Evolutionary conservation across 805 yeast genomes (phyloP).

Genomic region (Ogataea dorogensis): DNA sequence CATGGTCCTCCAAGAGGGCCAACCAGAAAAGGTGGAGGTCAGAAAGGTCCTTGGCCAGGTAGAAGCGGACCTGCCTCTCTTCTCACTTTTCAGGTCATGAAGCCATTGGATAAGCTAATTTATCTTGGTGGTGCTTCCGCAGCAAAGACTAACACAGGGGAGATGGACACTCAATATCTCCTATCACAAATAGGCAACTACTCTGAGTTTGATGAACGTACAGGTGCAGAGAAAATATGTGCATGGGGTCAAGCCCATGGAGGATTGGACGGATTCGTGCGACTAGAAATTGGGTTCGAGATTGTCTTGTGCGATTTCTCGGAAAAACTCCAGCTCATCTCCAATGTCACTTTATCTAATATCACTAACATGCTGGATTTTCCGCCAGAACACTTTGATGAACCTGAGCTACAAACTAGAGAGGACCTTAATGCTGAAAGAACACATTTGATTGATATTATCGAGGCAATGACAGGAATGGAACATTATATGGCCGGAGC

Average conservation of each 20-base stretch:
- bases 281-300: slow-evolving; percentile 63
- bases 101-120: slow-evolving; percentile 48
- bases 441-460: slow-evolving; percentile 25
- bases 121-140: slow-evolving; percentile 69
- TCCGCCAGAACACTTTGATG: slow-evolving; percentile 29
- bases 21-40: slow-evolving; percentile 13
- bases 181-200: slow-evolving; percentile 36
- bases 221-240: slow-evolving; percentile 51
- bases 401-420: not conserved
- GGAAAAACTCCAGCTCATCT: slow-evolving; percentile 46
- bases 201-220: slow-evolving; percentile 39
- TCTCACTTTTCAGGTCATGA: slow-evolving; percentile 46
- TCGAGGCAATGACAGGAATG: slow-evolving; percentile 37
- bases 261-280: slow-evolving; percentile 52
- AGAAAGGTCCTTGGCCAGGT: slow-evolving; percentile 12
- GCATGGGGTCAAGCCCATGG: slow-evolving; percentile 50
- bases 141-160: slow-evolving; percentile 55
- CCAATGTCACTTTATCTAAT: slow-evolving; percentile 41
- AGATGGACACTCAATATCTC: slow-evolving; percentile 57
- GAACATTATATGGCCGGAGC: slow-evolving; percentile 49
- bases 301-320: slow-evolving; percentile 58
- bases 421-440: slow-evolving; percentile 19
- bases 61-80: slow-evolving; percentile 23
- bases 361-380: slow-evolving; percentile 39
- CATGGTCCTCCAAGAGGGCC: slow-evolving; percentile 10